Conservation (phyloP, 2,329 filamentous ascomycete species). For the Calonectria crousiana region DNA sequence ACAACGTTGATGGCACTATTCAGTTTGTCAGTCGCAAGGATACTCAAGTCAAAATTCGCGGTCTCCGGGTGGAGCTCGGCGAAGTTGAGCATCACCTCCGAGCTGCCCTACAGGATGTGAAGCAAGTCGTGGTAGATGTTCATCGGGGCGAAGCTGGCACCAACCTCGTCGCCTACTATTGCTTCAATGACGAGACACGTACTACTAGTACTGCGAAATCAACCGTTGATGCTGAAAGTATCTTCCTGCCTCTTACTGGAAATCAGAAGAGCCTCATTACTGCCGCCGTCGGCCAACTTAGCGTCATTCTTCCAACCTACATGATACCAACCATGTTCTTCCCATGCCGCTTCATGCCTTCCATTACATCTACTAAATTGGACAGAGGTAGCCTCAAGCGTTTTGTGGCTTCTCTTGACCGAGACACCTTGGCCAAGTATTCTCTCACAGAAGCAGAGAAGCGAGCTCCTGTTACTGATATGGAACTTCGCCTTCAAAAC, state of each 20-base stretch:
- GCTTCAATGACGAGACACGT: not conserved
- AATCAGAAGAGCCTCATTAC: not conserved
- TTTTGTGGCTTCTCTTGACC: constrained; percentile 8
- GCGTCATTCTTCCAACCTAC: constrained; percentile 22
- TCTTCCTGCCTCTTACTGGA: not conserved
- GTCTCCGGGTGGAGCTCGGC: constrained; percentile 52
- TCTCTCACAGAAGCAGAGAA: constrained; percentile 10
- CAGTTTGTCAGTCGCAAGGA: constrained; percentile 50
- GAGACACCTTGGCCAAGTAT: constrained; percentile 2
- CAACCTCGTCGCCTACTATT: not conserved
- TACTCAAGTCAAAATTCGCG: constrained; percentile 67
- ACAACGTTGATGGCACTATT: not conserved
- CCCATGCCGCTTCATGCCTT: constrained; percentile 2
- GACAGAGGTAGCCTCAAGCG: constrained; percentile 15
- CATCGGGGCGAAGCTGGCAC: not conserved
- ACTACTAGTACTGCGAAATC: not conserved
- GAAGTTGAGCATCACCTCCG: not conserved
- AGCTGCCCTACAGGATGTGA: not conserved
- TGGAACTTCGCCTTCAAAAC: constrained; percentile 42
- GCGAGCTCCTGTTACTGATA: constrained; percentile 1
- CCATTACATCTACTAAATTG: constrained; percentile 27
- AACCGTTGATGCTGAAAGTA: not conserved
- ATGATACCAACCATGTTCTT: constrained; percentile 34
- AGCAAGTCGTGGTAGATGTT: not conserved
- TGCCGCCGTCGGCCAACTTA: not conserved